Conservation (phyloP, 805 yeast species). For the Hanseniaspora lindneri region DNA sequence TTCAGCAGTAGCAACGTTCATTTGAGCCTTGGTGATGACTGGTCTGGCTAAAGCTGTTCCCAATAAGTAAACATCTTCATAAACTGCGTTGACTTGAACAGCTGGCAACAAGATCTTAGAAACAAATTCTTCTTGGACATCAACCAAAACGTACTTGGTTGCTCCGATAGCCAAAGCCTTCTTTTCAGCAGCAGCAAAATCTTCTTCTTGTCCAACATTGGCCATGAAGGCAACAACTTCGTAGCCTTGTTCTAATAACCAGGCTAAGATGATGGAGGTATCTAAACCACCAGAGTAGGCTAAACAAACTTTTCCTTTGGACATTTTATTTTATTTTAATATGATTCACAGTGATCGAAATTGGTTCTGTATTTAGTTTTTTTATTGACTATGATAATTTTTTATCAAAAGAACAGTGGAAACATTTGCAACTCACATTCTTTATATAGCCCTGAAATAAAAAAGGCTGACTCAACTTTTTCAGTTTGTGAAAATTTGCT, state of each 20-base stretch:
- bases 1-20: conserved; percentile 88
- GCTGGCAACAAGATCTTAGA: conserved; percentile 90
- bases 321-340: conserved; percentile 38
- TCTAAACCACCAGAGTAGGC: conserved; percentile 99
- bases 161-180: conserved; percentile 97
- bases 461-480: no score
- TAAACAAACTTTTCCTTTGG: conserved; percentile 97
- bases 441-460: no score
- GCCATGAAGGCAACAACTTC: conserved; percentile 98
- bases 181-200: conserved; percentile 90
- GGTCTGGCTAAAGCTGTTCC: conserved; percentile 99
- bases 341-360: not conserved
- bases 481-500: no score
- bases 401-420: no score
- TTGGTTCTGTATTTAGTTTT: not conserved
- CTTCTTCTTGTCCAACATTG: conserved; percentile 98
- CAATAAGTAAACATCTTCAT: conserved; percentile 89
- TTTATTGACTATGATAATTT: no score
- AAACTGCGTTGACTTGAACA: conserved; percentile 92
- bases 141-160: conserved; percentile 83
- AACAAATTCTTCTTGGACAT: conserved; percentile 90
- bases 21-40: conserved; percentile 96
- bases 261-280: conserved; percentile 93
- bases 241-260: conserved; percentile 95
- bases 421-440: no score